A percentile compares a stretch with the other conserved stretches of the same genome.
Evolutionary conservation across 371 early-diverging fungal species (phyloP).

Genomic region (Mucor sp.): DNA sequence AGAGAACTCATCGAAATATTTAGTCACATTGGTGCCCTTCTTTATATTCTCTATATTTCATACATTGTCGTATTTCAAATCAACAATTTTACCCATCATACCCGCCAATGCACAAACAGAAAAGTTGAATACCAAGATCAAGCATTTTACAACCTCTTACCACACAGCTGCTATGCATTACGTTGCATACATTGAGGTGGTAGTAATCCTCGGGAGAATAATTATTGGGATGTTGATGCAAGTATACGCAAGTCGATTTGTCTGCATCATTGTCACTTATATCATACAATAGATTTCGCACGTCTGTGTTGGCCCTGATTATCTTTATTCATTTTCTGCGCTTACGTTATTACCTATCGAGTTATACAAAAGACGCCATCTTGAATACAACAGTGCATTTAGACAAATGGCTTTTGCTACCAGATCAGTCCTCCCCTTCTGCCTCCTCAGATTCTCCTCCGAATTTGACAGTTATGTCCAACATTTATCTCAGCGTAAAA

Average conservation of each 20-base stretch:
- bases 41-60: slow-evolving; percentile 85
- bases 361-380: slow-evolving; percentile 63
- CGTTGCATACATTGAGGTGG: slow-evolving; percentile 81
- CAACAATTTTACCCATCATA: slow-evolving; percentile 1
- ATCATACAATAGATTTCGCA: slow-evolving; percentile 53
- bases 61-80: slow-evolving; percentile 60
- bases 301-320: slow-evolving; percentile 76
- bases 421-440: background rate
- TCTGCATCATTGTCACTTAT: too few species aligned
- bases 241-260: slow-evolving; percentile 15
- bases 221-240: slow-evolving; percentile 64
- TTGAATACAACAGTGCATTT: slow-evolving; percentile 46
- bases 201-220: slow-evolving; percentile 69
- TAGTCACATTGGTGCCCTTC: slow-evolving; percentile 84
- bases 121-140: slow-evolving; percentile 35
- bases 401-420: slow-evolving; percentile 49
- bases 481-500: slow-evolving; percentile 54
- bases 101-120: slow-evolving; percentile 5
- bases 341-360: slow-evolving; percentile 76
- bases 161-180: slow-evolving; percentile 69
- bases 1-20: background rate
- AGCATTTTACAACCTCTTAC: slow-evolving; percentile 62
- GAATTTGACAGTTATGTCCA: slow-evolving; percentile 13
- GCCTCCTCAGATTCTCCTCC: background rate
- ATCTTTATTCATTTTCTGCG: slow-evolving; percentile 82